Evolutionary conservation across 2,329 filamentous ascomycete genomes (phyloP).

Genomic region (Trichoderma koningiopsis): DNA sequence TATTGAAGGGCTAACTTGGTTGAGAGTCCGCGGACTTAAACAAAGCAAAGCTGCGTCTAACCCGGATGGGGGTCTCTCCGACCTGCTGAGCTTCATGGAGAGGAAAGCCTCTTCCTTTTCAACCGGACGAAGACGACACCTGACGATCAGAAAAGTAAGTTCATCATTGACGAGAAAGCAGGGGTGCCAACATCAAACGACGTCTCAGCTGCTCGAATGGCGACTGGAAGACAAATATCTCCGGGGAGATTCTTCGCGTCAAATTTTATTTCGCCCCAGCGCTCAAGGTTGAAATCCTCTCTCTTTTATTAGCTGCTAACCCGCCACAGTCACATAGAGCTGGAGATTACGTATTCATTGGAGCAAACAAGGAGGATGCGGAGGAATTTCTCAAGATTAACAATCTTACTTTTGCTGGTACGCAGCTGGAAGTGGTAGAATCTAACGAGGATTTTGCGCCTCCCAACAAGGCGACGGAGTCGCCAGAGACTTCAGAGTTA

Average conservation of each 20-base stretch:
- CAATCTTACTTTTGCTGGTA: conserved; percentile 68
- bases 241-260: conserved; percentile 18
- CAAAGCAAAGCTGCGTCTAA: conserved; percentile 69
- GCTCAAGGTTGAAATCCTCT: conserved; percentile 33
- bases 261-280: conserved; percentile 24
- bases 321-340: conserved; percentile 67
- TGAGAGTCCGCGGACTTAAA: conserved; percentile 64
- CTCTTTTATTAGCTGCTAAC: conserved; percentile 65
- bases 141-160: conserved; percentile 80
- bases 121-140: conserved; percentile 48
- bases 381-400: conserved; percentile 68
- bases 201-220: conserved; percentile 24
- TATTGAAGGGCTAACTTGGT: conserved; percentile 35
- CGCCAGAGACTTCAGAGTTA: conserved; percentile 59
- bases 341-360: conserved; percentile 70
- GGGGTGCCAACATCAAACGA: conserved; percentile 29
- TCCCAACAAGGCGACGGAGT: conserved; percentile 47
- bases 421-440: conserved; percentile 58
- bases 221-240: conserved; percentile 22
- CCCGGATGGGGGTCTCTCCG: conserved; percentile 65
- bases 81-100: conserved; percentile 69
- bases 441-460: conserved; percentile 45
- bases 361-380: conserved; percentile 64
- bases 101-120: conserved; percentile 64
- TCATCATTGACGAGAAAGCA: conserved; percentile 39